Evolutionary conservation across 805 yeast species (phyloP).

Genomic region (Wickerhamomyces xylosicus): DNA sequence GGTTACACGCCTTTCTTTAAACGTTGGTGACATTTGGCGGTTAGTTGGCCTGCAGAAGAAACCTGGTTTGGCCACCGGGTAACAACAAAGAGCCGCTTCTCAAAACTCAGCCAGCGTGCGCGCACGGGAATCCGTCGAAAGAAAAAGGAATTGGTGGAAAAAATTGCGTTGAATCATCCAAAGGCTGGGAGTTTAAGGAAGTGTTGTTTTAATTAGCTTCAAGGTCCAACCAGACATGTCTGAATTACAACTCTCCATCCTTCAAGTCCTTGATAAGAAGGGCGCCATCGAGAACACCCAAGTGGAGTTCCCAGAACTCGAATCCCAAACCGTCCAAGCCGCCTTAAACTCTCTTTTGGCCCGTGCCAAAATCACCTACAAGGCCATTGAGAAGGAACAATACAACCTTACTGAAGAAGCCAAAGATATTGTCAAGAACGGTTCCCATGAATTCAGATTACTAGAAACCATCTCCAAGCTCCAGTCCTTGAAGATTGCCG

Average conservation of each 20-base stretch:
- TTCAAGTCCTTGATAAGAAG: conserved; percentile 52
- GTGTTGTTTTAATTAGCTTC: neutral
- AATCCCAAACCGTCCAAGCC: conserved; percentile 62
- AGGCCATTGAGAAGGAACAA: conserved; percentile 61
- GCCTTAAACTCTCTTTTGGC: conserved; percentile 82
- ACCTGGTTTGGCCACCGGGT: neutral
- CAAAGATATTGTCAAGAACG: conserved; percentile 60
- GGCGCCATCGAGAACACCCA: conserved; percentile 63
- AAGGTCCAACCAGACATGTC: conserved; percentile 35
- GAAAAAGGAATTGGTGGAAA: neutral
- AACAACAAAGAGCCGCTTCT: neutral
- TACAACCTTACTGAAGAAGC: conserved; percentile 81
- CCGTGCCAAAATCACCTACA: conserved; percentile 67
- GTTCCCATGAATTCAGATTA: conserved; percentile 85
- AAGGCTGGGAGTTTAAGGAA: neutral
- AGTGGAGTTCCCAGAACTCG: conserved; percentile 52
- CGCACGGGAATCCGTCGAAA: neutral
- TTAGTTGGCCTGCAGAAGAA: no score
- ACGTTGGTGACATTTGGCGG: no score
- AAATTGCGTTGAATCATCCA: neutral
- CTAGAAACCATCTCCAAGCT: conserved; percentile 65
- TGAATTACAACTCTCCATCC: conserved; percentile 50
- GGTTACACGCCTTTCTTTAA: no score
- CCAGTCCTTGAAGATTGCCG: conserved; percentile 76
- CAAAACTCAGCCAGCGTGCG: no score